These are phyloP conservation scores for Hanseniaspora guilliermondii DNA, from an alignment of 805 yeast genomes.

Conservation along the genomic window DNA sequence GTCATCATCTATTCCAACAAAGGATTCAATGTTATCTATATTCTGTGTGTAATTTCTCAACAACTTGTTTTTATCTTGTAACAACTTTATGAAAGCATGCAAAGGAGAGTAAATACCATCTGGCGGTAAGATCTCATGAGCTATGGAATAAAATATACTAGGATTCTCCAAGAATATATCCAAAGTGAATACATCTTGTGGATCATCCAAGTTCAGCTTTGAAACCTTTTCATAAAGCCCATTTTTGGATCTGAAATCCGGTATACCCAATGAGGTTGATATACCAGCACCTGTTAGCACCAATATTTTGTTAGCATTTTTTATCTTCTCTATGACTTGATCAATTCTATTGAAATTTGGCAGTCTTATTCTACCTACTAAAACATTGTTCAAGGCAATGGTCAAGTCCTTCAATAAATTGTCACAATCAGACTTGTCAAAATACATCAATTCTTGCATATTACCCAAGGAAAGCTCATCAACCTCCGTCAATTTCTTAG, in stretches of 20 bases:
- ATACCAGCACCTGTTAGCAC: constrained; percentile 91
- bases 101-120: constrained; percentile 55
- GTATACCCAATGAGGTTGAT: constrained; percentile 79
- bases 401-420: constrained; percentile 42
- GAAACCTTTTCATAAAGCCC: constrained; percentile 67
- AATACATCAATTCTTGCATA: constrained; percentile 25
- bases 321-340: constrained; percentile 42
- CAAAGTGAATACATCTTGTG: constrained; percentile 79
- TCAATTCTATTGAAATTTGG: constrained; percentile 45
- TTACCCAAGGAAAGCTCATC: constrained; percentile 14
- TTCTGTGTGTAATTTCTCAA: constrained; percentile 82
- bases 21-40: constrained; percentile 75
- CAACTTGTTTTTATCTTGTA: constrained; percentile 65
- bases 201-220: constrained; percentile 63
- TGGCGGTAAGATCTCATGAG: constrained; percentile 73
- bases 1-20: constrained; percentile 57
- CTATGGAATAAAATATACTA: constrained; percentile 68
- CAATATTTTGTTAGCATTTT: constrained; percentile 46
- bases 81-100: constrained; percentile 62
- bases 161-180: constrained; percentile 66
- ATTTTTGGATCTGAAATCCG: constrained; percentile 80
- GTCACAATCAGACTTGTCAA: constrained; percentile 35
- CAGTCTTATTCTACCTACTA: constrained; percentile 43
- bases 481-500: constrained; percentile 4
- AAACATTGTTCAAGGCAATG: constrained; percentile 52